These are phyloP conservation scores for Dittrichia graveolens DNA, from an alignment of 129 eudicot species.

Conservation along the genomic window DNA sequence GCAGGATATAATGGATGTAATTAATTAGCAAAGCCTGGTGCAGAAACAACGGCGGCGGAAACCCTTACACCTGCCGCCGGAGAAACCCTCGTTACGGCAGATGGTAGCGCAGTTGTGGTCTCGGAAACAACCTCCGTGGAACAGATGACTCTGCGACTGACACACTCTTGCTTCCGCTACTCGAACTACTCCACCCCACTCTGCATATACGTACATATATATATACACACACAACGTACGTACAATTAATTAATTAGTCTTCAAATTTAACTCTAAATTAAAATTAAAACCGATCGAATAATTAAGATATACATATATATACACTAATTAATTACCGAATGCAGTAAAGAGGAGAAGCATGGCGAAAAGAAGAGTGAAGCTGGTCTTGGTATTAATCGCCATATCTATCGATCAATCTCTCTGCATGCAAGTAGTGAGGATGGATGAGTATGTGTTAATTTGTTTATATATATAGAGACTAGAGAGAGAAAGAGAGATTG, in stretches of 20 bases:
- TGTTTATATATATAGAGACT: background rate
- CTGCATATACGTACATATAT: slow-evolving; percentile 21
- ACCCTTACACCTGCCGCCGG: slow-evolving; percentile 60
- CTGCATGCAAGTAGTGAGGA: background rate
- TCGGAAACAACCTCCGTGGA: slow-evolving; percentile 46
- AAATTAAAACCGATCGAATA: too few species aligned
- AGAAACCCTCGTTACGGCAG: slow-evolving; percentile 68
- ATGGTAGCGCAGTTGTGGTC: slow-evolving; percentile 63
- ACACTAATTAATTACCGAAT: slow-evolving; percentile 23
- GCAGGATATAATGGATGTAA: too few species aligned
- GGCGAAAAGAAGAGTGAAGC: slow-evolving; percentile 17
- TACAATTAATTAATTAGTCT: background rate
- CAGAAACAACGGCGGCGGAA: slow-evolving; percentile 68
- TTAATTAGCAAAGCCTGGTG: slow-evolving; percentile 46
- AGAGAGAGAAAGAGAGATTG: too few species aligned
- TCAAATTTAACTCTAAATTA: too few species aligned
- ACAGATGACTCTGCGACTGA: slow-evolving; percentile 55
- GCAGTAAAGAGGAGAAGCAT: slow-evolving; percentile 22
- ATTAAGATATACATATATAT: background rate
- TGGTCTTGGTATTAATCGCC: slow-evolving; percentile 26
- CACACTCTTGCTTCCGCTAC: slow-evolving; percentile 52
- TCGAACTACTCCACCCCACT: background rate
- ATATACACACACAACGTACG: too few species aligned
- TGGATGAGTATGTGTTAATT: background rate
- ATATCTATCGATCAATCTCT: background rate